Evolutionary conservation across 106 monocot species (phyloP), one percentile per base, ranked within the genome.

Genomic region (Dendrobium officinale): DNA sequence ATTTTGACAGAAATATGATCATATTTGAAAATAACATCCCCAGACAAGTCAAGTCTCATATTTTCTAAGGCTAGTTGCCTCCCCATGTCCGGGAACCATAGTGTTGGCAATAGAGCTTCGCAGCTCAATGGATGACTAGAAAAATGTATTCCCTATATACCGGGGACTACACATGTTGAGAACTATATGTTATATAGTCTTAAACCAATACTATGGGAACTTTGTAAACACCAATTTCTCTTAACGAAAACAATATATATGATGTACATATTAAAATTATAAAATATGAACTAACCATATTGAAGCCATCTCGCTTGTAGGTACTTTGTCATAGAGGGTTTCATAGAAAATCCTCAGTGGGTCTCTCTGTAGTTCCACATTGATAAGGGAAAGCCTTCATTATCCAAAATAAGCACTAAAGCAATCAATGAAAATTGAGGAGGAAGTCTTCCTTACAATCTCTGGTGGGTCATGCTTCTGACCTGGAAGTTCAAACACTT

Each of bases 281-380:
- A 31, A n/a, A 76, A 51, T 49, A 76, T 26, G 18, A 13, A 76
- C 89, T 90, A 75, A 96, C 96, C 96, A 96, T 64, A 83, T 27
- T 42, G 90, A 80, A 70, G 93, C 96, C 93, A 96, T 96, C 43
- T 96, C 96, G 67, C 96, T 96, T 43, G 58, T 79, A n/a, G 93
- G 96, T 11, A 92, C 42, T 83, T 96, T 93, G 80, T 93, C 19
- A 59, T 93, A 86, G 18, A 96, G 88, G 0, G 93, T 79, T 73
- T 96, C 93, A 66, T 96, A 96, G 84, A 96, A 96, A 80, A 96
- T 90, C 88, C 96, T 89, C 84, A 93, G 86, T 10, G 93, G 90
- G 64, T 96, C 93, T 75, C 96, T 90, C 96, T 96, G 87, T 81
- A 86, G 82, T 49, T 49, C 42, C 54, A 61, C 68, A 66, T 18